Base-by-base conservation (phyloP, 257 asterid genomes). In the Coffea eugenioides region DNA sequence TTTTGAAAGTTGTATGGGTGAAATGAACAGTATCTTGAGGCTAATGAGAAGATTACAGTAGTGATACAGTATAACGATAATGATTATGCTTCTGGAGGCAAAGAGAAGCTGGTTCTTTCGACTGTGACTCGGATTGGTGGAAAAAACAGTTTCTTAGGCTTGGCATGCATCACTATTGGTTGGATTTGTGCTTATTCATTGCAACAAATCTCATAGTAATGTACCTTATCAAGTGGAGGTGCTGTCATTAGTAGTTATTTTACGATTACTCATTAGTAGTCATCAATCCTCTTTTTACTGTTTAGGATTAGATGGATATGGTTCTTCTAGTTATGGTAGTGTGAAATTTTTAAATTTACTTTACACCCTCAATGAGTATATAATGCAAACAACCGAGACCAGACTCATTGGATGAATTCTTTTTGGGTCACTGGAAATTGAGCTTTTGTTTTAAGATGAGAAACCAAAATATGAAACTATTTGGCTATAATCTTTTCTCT, bases 61-160 rank as follows among this genome's bases (percentile, higher is more conserved):
- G 87, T 85, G 21, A 95, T 95, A 83, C 83, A 95, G 18, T 92
- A 95, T 84, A 90, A 93, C 66, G 93, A 95, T 84, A 95, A 95
- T 86, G 88, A 97, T 0, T 95, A 95, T 74, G 83, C 90, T 10
- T 95, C 90, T 77, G 87, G 89, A 31, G 97, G 99, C 12, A 82
- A 79, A 81, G 93, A 95, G 88, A 90, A 83, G 66, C 77, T 95
- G 71, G 99, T 95, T 13, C 84, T 95, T 8, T 95, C 99, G 6
- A 93, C 99, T 10, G 85, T 95, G n/a, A 84, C 95, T 7, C 93
- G 99, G 99, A 90, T 95, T 31, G 99, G 99, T 13, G 98, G 99
- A 62, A 93, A 89, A 86, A 95, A 95, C 27, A 90, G 87, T 69
- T 92, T 93, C 69, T 83, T 95, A 0, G 99, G 99, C 34, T 79